Conservation (phyloP, 1,284 basidiomycete genomes). For the Leccinum subspadiceum region DNA sequence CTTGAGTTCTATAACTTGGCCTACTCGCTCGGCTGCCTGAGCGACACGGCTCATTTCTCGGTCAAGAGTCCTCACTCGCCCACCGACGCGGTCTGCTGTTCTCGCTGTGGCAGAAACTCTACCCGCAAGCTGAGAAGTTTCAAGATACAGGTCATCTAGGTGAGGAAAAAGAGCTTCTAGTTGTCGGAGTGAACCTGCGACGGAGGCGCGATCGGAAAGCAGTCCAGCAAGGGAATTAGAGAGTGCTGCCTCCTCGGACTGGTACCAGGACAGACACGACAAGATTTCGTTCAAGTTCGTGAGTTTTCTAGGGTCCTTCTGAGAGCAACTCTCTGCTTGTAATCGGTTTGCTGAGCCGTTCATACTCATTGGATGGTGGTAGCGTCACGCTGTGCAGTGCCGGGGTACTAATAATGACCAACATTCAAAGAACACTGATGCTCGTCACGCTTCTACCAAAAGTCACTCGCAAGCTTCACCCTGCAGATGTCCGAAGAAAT, state of each 20-base stretch:
- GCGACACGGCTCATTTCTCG: slow-evolving; percentile 88
- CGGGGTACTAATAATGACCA: no score
- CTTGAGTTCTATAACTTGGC: slow-evolving; percentile 88
- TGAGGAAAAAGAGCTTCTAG: slow-evolving; percentile 64
- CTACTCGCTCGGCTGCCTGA: slow-evolving; percentile 82
- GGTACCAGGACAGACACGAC: slow-evolving; percentile 68
- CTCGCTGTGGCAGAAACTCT: slow-evolving; percentile 71
- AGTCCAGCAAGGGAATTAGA: slow-evolving; percentile 75
- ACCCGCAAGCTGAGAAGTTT: slow-evolving; percentile 56
- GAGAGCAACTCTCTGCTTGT: slow-evolving; percentile 11
- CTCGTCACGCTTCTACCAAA: neutral
- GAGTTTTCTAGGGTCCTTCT: slow-evolving; percentile 49
- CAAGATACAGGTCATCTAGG: slow-evolving; percentile 59
- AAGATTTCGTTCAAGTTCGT: slow-evolving; percentile 68
- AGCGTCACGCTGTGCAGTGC: neutral
- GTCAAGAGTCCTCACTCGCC: slow-evolving; percentile 83
- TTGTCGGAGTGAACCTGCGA: slow-evolving; percentile 61
- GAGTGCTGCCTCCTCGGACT: slow-evolving; percentile 76
- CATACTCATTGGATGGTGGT: slow-evolving; percentile 11
- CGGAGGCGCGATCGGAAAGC: slow-evolving; percentile 66
- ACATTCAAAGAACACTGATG: no score
- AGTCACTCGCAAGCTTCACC: slow-evolving; percentile 13
- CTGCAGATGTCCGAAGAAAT: slow-evolving; percentile 39
- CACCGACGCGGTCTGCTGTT: slow-evolving; percentile 88
- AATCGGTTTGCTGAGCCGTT: slow-evolving; percentile 10